Evolutionary conservation across 2,329 filamentous ascomycete genomes (phyloP).

Genomic region (Blastomyces percursus): DNA sequence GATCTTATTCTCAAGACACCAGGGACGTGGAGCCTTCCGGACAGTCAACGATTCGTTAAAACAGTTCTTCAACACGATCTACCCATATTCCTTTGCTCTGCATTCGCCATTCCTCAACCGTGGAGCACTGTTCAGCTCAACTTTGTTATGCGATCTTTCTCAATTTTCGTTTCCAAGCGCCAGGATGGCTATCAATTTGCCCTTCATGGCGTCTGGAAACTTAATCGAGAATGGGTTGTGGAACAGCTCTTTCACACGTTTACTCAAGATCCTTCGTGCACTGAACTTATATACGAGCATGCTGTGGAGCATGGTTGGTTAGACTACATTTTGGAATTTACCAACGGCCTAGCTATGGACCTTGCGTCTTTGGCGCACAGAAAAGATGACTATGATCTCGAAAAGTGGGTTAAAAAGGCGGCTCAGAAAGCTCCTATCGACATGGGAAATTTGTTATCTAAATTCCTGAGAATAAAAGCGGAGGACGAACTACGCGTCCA

Average conservation of each 20-base stretch:
- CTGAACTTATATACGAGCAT: conserved; percentile 64
- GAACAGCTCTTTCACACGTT: conserved; percentile 68
- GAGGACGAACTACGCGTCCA: conserved; percentile 67
- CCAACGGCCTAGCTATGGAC: conserved; percentile 77
- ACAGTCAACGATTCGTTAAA: conserved; percentile 48
- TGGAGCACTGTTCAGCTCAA: conserved; percentile 40
- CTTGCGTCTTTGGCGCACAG: conserved; percentile 77
- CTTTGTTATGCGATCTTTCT: conserved; percentile 48
- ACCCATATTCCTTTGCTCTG: conserved; percentile 41
- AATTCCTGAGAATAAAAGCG: conserved; percentile 76
- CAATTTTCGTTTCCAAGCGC: conserved; percentile 70
- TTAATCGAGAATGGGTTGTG: conserved; percentile 78
- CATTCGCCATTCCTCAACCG: conserved; percentile 38
- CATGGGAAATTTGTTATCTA: conserved; percentile 60
- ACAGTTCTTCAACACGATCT: conserved; percentile 47
- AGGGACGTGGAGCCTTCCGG: conserved; percentile 45
- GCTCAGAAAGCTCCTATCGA: conserved; percentile 52
- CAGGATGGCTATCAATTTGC: conserved; percentile 76
- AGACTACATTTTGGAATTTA: conserved; percentile 64
- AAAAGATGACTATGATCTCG: conserved; percentile 65
- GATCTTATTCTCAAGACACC: conserved; percentile 50
- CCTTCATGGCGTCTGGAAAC: conserved; percentile 80
- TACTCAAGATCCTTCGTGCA: conserved; percentile 55
- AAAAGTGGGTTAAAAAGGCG: conserved; percentile 66
- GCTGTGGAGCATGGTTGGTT: conserved; percentile 75